Conservation (phyloP, 2,329 filamentous ascomycete species). For the Cladosporium sp. region DNA sequence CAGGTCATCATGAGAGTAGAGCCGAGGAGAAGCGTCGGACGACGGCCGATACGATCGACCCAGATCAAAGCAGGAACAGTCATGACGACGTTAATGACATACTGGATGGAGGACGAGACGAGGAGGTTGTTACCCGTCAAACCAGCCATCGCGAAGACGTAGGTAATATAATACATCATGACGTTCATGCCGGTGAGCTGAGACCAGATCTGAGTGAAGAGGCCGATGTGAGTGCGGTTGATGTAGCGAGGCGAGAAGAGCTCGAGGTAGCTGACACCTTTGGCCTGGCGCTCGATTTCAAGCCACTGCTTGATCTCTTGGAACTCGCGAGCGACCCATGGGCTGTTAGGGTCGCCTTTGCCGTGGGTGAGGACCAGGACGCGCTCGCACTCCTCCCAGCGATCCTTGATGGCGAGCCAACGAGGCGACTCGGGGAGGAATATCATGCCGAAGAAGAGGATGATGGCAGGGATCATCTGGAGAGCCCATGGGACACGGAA, state of each 20-base stretch:
- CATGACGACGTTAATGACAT: constrained; percentile 75
- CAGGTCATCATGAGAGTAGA: constrained; percentile 59
- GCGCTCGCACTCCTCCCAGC: constrained; percentile 56
- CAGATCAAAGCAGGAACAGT: constrained; percentile 70
- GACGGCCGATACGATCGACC: constrained; percentile 72
- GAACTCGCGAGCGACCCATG: constrained; percentile 62
- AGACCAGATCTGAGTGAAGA: constrained; percentile 71
- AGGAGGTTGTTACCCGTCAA: constrained; percentile 51
- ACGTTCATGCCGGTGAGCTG: constrained; percentile 74
- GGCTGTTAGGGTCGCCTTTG: constrained; percentile 34
- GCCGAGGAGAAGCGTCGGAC: constrained; percentile 60
- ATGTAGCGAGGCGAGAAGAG: constrained; percentile 70
- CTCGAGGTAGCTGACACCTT: constrained; percentile 66
- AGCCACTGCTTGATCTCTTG: constrained; percentile 64
- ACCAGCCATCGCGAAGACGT: constrained; percentile 69
- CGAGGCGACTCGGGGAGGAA: constrained; percentile 62
- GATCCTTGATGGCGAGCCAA: constrained; percentile 61
- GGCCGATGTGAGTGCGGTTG: constrained; percentile 62
- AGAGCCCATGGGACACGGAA: constrained; percentile 49
- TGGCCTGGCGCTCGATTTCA: constrained; percentile 66
- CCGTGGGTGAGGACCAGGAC: constrained; percentile 62
- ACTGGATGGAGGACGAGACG: constrained; percentile 64
- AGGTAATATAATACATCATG: constrained; percentile 44
- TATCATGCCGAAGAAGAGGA: constrained; percentile 48
- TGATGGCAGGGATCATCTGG: constrained; percentile 45